Conservation (phyloP, 352 stramenopile genomes). For the Phytophthora pluvialis region DNA sequence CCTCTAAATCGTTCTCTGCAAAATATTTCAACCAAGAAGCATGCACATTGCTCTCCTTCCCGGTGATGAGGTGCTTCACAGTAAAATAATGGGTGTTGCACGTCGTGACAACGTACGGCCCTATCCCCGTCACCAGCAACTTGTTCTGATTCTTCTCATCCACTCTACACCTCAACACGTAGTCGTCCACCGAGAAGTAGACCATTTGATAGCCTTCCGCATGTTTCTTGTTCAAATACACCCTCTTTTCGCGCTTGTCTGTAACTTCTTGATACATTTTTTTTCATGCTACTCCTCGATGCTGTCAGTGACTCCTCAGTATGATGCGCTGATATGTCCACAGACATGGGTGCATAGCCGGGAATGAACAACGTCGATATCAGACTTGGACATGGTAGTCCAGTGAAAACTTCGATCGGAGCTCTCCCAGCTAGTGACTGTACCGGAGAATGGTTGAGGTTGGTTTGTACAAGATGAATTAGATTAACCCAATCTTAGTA, state of each 20-base stretch:
- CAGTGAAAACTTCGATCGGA: conserved; percentile 2
- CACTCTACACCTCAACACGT: conserved; percentile 37
- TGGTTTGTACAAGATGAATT: neutral
- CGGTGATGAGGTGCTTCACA: conserved; percentile 23
- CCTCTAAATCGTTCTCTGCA: conserved; percentile 22
- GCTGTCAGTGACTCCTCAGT: conserved; percentile 11
- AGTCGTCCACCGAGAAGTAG: conserved; percentile 38
- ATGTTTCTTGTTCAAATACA: conserved; percentile 13
- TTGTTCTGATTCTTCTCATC: conserved; percentile 37
- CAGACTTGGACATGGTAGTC: conserved; percentile 6
- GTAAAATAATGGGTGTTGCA: conserved; percentile 22
- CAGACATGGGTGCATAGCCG: neutral
- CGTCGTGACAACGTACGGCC: conserved; percentile 29
- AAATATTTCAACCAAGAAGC: conserved; percentile 40
- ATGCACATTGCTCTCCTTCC: conserved; percentile 29
- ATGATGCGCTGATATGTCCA: neutral
- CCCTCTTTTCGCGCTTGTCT: conserved; percentile 1
- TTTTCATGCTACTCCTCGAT: conserved; percentile 4
- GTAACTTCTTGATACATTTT: conserved; percentile 8
- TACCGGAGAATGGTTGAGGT: conserved; percentile 5
- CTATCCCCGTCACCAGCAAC: conserved; percentile 35
- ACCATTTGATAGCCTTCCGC: conserved; percentile 8
- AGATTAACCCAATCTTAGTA: neutral
- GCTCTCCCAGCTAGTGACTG: neutral
- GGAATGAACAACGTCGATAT: neutral